phyloP scores from a whole-genome alignment of 257 asterid species.

The Scutellaria minor region DNA sequence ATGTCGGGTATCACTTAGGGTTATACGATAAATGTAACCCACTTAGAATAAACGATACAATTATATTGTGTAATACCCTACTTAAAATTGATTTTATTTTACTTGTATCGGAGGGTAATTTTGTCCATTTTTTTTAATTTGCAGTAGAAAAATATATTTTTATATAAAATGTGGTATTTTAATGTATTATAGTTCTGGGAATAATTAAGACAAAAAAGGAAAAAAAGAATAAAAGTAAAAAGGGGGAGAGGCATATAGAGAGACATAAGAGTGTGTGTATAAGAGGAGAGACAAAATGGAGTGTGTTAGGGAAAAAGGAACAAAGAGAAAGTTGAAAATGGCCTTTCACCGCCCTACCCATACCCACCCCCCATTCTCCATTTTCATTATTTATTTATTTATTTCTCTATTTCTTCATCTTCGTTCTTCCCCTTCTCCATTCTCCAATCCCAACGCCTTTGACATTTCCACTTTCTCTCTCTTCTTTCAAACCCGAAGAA shows the following conservation, averaged over 20 bases:
- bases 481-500: not conserved
- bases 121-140: too few relatives aligned
- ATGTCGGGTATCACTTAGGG: too few relatives aligned
- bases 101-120: too few relatives aligned
- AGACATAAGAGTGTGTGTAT: not conserved
- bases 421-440: not conserved
- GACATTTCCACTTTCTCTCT: conserved; percentile 35
- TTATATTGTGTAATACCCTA: too few relatives aligned
- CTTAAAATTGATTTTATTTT: too few relatives aligned
- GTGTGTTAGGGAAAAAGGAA: conserved; percentile 41
- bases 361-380: conserved; percentile 13
- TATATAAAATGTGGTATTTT: too few relatives aligned
- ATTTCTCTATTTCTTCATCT: too few relatives aligned
- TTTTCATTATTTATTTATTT: not conserved
- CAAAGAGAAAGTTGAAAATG: conserved; percentile 69
- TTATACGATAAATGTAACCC: too few relatives aligned
- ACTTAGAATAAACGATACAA: too few relatives aligned
- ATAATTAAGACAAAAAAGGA: not conserved
- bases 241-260: not conserved
- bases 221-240: not conserved
- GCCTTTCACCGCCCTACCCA: conserved; percentile 67
- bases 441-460: conserved; percentile 49
- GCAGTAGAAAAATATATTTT: too few relatives aligned
- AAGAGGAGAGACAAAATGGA: conserved; percentile 43
- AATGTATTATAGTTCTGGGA: not conserved